A percentile compares a stretch with the other conserved stretches of the same genome.
These are phyloP conservation scores for Microbotryum silenes-acaulis DNA, from an alignment of 1,284 basidiomycete genomes.

Conservation along the genomic window DNA sequence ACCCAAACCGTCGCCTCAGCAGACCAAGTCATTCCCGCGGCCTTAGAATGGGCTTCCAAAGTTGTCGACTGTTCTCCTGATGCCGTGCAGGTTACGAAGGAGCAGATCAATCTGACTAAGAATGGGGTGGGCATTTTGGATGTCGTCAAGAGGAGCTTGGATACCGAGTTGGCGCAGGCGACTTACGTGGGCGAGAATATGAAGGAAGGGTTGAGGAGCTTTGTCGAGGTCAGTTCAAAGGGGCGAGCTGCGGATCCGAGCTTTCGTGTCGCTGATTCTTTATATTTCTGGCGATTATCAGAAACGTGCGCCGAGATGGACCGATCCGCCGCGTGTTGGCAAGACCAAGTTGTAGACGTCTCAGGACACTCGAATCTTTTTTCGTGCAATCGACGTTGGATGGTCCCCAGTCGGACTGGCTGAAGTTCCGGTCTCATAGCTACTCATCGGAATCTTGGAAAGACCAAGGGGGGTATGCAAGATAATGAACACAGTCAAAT, in stretches of 20 bases:
- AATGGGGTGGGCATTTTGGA: constrained; percentile 53
- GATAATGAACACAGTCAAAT: no score
- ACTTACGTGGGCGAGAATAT: constrained; percentile 65
- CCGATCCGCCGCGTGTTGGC: no score
- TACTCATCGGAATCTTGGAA: no score
- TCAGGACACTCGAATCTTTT: no score
- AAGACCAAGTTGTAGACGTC: no score
- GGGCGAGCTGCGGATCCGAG: no score
- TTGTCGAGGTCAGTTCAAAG: constrained; percentile 43
- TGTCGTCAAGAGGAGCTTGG: constrained; percentile 49
- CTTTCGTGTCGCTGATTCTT: background rate
- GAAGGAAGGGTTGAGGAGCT: constrained; percentile 52
- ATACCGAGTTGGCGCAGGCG: constrained; percentile 50
- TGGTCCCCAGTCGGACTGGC: no score
- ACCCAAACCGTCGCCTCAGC: constrained; percentile 54
- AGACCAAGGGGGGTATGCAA: no score
- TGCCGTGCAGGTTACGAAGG: constrained; percentile 67
- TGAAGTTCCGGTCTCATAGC: no score
- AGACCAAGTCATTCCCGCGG: constrained; percentile 53
- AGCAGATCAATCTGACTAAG: constrained; percentile 52
- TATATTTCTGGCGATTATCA: background rate
- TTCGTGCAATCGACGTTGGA: no score
- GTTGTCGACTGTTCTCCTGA: constrained; percentile 68
- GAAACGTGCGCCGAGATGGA: no score
- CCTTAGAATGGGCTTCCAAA: constrained; percentile 56